Conservation (phyloP, 768 basidiomycete genomes). For the Mycena vulgaris region DNA sequence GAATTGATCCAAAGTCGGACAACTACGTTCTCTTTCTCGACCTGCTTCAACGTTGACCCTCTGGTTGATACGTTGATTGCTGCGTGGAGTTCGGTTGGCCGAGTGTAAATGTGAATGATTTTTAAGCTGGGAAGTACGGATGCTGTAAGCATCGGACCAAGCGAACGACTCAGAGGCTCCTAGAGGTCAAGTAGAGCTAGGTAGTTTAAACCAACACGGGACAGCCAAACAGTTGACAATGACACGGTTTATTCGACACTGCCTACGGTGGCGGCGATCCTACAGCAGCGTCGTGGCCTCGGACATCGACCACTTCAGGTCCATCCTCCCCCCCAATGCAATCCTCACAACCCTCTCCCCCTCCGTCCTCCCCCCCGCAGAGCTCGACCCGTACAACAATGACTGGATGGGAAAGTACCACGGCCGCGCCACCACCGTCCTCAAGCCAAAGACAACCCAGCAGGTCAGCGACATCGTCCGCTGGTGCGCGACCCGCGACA, state of each 20-base stretch:
- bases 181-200: no score
- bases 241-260: constrained; percentile 12
- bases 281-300: constrained; percentile 65
- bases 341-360: constrained; percentile 80
- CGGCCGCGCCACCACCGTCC: constrained; percentile 86
- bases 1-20: no score
- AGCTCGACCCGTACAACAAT: constrained; percentile 84
- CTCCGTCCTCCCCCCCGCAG: constrained; percentile 62
- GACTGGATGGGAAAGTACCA: constrained; percentile 98
- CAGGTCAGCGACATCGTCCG: constrained; percentile 92
- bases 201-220: no score
- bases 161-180: no score
- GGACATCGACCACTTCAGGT: constrained; percentile 79
- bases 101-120: no score
- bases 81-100: no score
- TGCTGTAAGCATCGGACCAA: no score
- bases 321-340: constrained; percentile 72
- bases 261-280: constrained; percentile 32
- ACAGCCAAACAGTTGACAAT: no score
- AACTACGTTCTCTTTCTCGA: no score
- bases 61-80: no score
- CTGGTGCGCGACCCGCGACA: constrained; percentile 85
- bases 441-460: constrained; percentile 89
- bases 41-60: no score
- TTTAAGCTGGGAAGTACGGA: no score